Evolutionary conservation across 1,284 basidiomycete species (phyloP), one percentile per base, ranked within the genome.

Genomic region (Moesziomyces sp.): DNA sequence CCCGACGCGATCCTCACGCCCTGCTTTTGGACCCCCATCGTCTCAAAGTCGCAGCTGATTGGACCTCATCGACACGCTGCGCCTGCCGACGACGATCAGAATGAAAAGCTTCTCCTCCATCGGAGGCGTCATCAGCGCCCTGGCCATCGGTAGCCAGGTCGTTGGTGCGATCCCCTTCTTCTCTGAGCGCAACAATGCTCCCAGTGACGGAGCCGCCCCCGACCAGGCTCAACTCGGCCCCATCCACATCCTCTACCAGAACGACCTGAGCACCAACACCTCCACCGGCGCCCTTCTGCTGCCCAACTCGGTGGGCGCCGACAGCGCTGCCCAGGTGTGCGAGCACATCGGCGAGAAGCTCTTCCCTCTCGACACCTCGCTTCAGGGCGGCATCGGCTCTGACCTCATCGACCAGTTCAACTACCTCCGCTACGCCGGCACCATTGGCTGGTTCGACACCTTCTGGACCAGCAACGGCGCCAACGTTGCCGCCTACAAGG

Each of bases 211-310:
- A 16, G 16, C 38, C 11, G 55, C 49, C 14, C 50, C 51, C 14
- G 50, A 40, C 10, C 65, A 68, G 24, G 43, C 60, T 21, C 51
- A 61, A 18, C 35, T 73, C 19, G 70, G 70, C 4, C 57, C 72
- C 24, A 54, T 69, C 40, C 65, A 76, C 23, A 64, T 78, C 51
- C 76, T 80, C 43, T 70, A 50, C 45, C 76, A 78, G 55, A 80
- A 80, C 44, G 78, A 80, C 46, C 71, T 80, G 24, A 63, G 63
- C 53, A 58, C 23, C 46, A 67, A 65, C 40, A 49, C 68, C 26
- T 58, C 62, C 23, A 72, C 67, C 21, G 68, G 74, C 10, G 78
- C 78, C 13, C 42, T 80, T n/a, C 66, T 78, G 3, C 55, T 76
- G 7, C 56, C 52, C 13, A 57, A 65, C 19, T 40, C 61, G 3